Percentiles rank a stretch among this genome's conserved stretches.
phyloP scores from a whole-genome alignment of 345 rosid species.

The Cardamine chenopodiifolia region DNA sequence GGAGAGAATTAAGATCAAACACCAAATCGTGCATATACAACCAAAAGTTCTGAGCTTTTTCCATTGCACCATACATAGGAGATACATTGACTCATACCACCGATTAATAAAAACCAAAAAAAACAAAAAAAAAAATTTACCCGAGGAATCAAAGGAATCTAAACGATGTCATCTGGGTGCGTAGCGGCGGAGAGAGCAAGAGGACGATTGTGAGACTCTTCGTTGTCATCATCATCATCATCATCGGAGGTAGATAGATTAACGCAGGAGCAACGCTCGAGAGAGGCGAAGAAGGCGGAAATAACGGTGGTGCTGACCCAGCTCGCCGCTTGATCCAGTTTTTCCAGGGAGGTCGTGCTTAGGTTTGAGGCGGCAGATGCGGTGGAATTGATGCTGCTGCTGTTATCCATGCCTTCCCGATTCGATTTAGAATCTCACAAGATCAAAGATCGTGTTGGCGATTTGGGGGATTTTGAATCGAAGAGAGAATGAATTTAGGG shows the following conservation, averaged over 20 bases:
- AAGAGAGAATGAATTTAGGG: constrained; percentile 4
- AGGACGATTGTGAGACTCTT: constrained; percentile 58
- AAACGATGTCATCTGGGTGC: constrained; percentile 41
- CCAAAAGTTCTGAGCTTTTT: constrained; percentile 25
- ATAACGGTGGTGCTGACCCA: constrained; percentile 76
- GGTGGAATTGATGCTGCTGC: constrained; percentile 42
- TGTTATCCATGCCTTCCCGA: constrained; percentile 36
- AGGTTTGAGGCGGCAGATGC: constrained; percentile 37
- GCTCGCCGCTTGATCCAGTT: constrained; percentile 58
- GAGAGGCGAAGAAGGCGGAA: constrained; percentile 86
- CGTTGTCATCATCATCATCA: constrained; percentile 46
- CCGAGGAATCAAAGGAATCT: constrained; percentile 13
- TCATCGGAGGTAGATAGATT: constrained; percentile 72
- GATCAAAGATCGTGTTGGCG: constrained; percentile 9
- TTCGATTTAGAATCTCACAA: constrained; percentile 3
- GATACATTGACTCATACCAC: not conserved
- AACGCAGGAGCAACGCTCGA: constrained; percentile 90
- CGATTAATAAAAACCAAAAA: not conserved
- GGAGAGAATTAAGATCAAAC: constrained; percentile 8
- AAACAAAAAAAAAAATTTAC: not conserved
- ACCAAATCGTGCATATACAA: constrained; percentile 30
- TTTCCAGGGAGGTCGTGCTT: constrained; percentile 51
- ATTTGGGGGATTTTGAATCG: not conserved
- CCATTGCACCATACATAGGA: constrained; percentile 13
- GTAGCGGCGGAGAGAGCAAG: constrained; percentile 50